Evolutionary conservation across 2,329 filamentous ascomycete species (phyloP).

Genomic region (Waltergamsia citrina): DNA sequence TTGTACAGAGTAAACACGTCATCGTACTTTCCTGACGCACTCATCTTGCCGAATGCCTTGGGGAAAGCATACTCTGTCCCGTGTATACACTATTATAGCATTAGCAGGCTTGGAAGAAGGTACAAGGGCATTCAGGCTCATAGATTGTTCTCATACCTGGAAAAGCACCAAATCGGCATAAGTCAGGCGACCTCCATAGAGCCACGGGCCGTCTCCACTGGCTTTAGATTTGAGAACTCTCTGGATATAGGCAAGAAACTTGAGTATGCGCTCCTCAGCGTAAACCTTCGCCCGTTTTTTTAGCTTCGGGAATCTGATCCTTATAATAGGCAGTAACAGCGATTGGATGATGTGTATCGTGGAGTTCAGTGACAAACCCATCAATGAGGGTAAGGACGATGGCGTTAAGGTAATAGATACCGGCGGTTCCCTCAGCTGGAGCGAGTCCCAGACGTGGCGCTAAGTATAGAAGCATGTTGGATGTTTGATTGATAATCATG

Average conservation of each 20-base stretch:
- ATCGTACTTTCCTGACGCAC: conserved; percentile 45
- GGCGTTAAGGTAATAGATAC: conserved; percentile 49
- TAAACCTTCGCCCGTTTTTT: conserved; percentile 48
- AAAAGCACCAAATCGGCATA: conserved; percentile 69
- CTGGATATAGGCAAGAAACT: conserved; percentile 64
- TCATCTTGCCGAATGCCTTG: conserved; percentile 48
- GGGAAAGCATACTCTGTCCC: conserved; percentile 60
- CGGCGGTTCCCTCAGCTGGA: conserved; percentile 14
- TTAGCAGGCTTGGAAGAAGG: no score
- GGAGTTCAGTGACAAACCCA: conserved; percentile 58
- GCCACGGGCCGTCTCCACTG: conserved; percentile 48
- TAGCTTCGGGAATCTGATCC: conserved; percentile 61
- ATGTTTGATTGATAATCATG: conserved; percentile 57
- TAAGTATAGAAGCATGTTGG: conserved; percentile 66
- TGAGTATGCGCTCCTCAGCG: conserved; percentile 54
- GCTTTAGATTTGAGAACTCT: conserved; percentile 48
- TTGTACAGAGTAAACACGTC: conserved; percentile 56
- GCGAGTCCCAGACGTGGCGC: conserved; percentile 43
- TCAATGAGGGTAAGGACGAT: conserved; percentile 64
- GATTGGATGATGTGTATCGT: conserved; percentile 70
- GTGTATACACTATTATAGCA: conserved; percentile 33
- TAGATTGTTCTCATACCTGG: conserved; percentile 39
- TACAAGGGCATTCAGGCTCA: no score
- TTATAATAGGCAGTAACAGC: conserved; percentile 54
- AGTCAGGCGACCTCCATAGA: conserved; percentile 55